A percentile compares a stretch with the other conserved stretches of the same genome.
phyloP scores from a whole-genome alignment of 139 green algal genomes.

The Trebouxia sp. region DNA sequence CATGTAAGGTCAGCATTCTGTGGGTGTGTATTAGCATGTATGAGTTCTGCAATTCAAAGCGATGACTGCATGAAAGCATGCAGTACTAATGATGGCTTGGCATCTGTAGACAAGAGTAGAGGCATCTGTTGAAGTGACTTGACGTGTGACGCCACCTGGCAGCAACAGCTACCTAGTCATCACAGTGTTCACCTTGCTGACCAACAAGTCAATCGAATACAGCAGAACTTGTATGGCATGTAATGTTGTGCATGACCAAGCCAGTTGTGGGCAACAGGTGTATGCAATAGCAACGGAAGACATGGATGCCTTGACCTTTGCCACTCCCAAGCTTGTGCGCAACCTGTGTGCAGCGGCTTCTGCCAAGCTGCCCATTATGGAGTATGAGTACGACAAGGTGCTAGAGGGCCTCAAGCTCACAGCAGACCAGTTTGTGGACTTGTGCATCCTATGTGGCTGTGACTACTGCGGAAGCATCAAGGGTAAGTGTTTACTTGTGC shows the following conservation, averaged over 20 bases:
- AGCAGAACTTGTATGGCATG: not conserved
- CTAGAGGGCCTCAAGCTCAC: constrained; percentile 69
- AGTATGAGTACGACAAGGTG: constrained; percentile 82
- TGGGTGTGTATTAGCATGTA: too few species aligned
- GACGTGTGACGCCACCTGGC: too few species aligned
- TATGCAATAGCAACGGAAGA: constrained; percentile 95
- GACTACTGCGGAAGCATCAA: constrained; percentile 92
- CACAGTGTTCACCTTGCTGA: too few species aligned
- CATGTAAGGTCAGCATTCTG: too few species aligned
- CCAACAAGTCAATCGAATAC: too few species aligned
- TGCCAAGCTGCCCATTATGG: constrained; percentile 74
- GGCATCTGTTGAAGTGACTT: too few species aligned
- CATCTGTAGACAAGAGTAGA: too few species aligned
- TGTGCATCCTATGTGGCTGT: constrained; percentile 99
- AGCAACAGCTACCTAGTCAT: too few species aligned
- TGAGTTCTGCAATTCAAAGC: too few species aligned
- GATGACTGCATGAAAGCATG: too few species aligned
- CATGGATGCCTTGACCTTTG: constrained; percentile 98
- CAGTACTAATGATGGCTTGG: too few species aligned
- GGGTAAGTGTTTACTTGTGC: constrained; percentile 17
- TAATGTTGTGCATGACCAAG: not conserved
- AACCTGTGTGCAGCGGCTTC: constrained; percentile 89
- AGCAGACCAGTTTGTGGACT: constrained; percentile 92
- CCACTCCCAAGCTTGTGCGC: constrained; percentile 77
- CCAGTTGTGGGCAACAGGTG: constrained; percentile 50